Conservation (phyloP, 129 eudicot genomes). For the Chrysanthemum makinoi region DNA sequence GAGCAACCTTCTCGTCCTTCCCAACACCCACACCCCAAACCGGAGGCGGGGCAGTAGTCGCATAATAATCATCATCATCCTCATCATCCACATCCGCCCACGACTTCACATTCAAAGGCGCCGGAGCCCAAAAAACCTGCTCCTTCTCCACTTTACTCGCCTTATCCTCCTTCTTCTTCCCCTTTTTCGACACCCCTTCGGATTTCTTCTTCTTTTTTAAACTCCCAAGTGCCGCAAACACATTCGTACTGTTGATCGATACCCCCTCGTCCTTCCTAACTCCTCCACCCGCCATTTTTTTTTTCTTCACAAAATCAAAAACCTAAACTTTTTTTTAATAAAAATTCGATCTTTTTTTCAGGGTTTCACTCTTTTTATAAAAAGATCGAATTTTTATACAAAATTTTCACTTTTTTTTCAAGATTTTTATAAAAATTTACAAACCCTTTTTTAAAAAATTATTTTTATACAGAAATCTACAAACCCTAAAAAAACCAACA, state of each 20-base stretch:
- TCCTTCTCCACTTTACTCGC: constrained; percentile 45
- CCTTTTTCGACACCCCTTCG: constrained; percentile 49
- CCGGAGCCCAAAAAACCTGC: constrained; percentile 78
- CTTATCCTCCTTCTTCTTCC: constrained; percentile 44
- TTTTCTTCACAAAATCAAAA: constrained; percentile 12
- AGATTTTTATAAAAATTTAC: too few relatives aligned
- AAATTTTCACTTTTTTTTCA: too few relatives aligned
- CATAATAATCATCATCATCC: constrained; percentile 88
- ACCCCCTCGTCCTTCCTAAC: constrained; percentile 62
- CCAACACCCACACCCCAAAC: constrained; percentile 50
- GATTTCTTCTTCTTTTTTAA: constrained; percentile 83
- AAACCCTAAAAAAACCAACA: too few relatives aligned
- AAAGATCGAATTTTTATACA: too few relatives aligned
- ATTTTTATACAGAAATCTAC: too few relatives aligned
- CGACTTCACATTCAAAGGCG: constrained; percentile 59
- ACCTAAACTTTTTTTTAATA: too few relatives aligned
- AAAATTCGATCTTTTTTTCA: too few relatives aligned
- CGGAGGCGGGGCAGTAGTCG: constrained; percentile 69
- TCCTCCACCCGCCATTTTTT: constrained; percentile 96
- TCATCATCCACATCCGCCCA: constrained; percentile 99
- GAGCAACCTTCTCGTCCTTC: constrained; percentile 44
- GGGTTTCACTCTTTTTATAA: too few relatives aligned
- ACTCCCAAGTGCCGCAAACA: constrained; percentile 78
- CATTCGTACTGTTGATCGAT: constrained; percentile 67
- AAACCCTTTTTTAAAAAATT: too few relatives aligned